A percentile compares a stretch with the other conserved stretches of the same genome.
Conservation (phyloP, 371 early-diverging fungal species). For the Mucor irregularis region DNA sequence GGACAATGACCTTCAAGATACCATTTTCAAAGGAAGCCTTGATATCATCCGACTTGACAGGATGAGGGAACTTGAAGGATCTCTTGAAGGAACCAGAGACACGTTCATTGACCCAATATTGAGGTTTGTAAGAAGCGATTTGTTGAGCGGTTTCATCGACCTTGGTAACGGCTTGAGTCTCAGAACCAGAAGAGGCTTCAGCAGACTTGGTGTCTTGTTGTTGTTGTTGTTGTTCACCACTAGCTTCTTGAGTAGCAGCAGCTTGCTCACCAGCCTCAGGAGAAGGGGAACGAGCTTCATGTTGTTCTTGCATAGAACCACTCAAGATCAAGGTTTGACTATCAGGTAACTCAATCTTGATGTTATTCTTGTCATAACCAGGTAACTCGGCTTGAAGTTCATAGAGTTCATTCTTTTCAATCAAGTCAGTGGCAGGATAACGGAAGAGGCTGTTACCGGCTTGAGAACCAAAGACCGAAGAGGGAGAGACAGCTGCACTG, state of each 20-base stretch:
- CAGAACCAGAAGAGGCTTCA: background rate
- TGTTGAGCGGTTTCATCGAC: background rate
- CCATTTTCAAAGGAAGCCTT: conserved; percentile 45
- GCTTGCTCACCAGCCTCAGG: background rate
- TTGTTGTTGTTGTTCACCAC: background rate
- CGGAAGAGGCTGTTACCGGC: background rate
- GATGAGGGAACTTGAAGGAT: conserved; percentile 34
- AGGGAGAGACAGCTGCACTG: conserved; percentile 17
- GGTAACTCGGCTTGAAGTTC: conserved; percentile 41
- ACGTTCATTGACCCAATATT: conserved; percentile 44
- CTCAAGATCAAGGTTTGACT: conserved; percentile 27
- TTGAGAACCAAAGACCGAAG: background rate
- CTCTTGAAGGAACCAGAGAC: conserved; percentile 35
- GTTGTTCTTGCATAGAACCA: conserved; percentile 18
- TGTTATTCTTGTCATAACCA: conserved; percentile 36
- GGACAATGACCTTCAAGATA: conserved; percentile 30
- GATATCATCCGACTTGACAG: conserved; percentile 28
- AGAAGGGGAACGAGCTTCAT: background rate
- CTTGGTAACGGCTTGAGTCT: background rate
- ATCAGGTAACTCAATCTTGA: conserved; percentile 37
- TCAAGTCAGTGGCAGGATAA: conserved; percentile 34
- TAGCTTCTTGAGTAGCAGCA: background rate
- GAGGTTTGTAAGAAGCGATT: background rate
- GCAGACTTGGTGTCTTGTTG: background rate
- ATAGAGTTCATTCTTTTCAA: conserved; percentile 28